Percentiles rank a stretch among this genome's conserved stretches.
Conservation (phyloP, 2,329 filamentous ascomycete genomes). For the Penicillium sp. region DNA sequence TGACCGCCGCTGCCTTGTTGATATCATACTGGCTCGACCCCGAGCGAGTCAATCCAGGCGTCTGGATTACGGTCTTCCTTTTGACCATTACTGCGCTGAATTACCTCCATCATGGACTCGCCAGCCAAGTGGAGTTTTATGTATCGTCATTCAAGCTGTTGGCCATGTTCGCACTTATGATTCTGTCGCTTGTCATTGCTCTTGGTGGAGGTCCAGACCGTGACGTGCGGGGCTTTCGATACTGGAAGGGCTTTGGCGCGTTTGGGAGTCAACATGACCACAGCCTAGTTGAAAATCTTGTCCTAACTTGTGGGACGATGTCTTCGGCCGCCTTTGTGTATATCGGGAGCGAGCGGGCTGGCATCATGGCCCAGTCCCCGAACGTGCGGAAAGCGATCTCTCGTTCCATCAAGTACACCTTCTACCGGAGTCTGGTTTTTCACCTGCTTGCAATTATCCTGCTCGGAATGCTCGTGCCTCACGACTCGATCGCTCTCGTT, state of each 20-base stretch:
- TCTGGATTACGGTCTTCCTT: conserved; percentile 71
- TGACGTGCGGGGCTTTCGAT: conserved; percentile 61
- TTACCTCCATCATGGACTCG: conserved; percentile 64
- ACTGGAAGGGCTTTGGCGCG: conserved; percentile 61
- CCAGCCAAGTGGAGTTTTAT: conserved; percentile 62
- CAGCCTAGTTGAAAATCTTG: conserved; percentile 51
- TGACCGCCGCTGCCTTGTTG: conserved; percentile 73
- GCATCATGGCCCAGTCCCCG: conserved; percentile 72
- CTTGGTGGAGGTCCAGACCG: conserved; percentile 62
- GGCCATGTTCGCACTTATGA: conserved; percentile 62
- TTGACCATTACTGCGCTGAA: conserved; percentile 63
- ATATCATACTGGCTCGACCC: conserved; percentile 71
- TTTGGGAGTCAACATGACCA: conserved; percentile 46
- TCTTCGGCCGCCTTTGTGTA: conserved; percentile 77
- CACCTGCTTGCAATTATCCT: conserved; percentile 72
- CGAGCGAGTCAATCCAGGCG: conserved; percentile 67
- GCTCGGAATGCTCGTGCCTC: conserved; percentile 73
- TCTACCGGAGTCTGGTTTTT: conserved; percentile 78
- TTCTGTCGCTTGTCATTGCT: conserved; percentile 63
- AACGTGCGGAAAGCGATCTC: conserved; percentile 74
- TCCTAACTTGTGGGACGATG: conserved; percentile 66
- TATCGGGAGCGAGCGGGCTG: conserved; percentile 71
- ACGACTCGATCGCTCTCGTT: conserved; percentile 58
- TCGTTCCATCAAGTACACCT: conserved; percentile 73
- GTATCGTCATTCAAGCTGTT: conserved; percentile 64